Conservation (phyloP, 1,284 basidiomycete species). For the Leccinum fallax region DNA sequence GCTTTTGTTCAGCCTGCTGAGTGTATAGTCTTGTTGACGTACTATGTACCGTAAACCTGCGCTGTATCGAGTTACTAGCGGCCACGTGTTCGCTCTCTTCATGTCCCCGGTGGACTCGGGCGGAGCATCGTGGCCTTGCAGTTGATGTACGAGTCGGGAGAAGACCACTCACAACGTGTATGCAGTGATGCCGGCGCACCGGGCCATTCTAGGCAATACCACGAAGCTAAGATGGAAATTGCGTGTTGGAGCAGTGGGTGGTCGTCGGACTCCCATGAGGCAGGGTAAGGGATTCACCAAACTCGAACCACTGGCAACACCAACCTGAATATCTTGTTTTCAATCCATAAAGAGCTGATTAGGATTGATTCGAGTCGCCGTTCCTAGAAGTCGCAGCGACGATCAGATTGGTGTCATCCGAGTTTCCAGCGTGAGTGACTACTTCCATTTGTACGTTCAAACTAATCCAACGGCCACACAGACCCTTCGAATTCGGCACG, state of each 20-base stretch:
- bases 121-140: background rate
- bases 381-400: background rate
- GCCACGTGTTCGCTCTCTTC: background rate
- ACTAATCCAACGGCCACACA: constrained; percentile 1
- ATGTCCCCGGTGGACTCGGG: background rate
- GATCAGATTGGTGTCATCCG: background rate
- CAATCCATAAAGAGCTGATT: background rate
- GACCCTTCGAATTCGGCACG: background rate
- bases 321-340: background rate
- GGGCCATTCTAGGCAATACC: background rate
- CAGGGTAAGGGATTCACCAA: constrained; percentile 10
- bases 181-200: background rate
- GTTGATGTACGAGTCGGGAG: background rate
- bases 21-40: background rate
- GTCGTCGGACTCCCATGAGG: constrained; percentile 19
- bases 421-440: constrained; percentile 9
- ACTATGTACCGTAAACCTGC: background rate
- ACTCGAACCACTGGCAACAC: background rate
- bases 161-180: background rate
- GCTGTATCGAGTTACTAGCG: background rate
- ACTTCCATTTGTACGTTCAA: background rate
- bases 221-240: constrained; percentile 20
- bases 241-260: constrained; percentile 5
- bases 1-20: background rate
- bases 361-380: background rate